Base-by-base conservation (phyloP, 2,329 filamentous ascomycete species). In the Stenocarpella maydis region DNA sequence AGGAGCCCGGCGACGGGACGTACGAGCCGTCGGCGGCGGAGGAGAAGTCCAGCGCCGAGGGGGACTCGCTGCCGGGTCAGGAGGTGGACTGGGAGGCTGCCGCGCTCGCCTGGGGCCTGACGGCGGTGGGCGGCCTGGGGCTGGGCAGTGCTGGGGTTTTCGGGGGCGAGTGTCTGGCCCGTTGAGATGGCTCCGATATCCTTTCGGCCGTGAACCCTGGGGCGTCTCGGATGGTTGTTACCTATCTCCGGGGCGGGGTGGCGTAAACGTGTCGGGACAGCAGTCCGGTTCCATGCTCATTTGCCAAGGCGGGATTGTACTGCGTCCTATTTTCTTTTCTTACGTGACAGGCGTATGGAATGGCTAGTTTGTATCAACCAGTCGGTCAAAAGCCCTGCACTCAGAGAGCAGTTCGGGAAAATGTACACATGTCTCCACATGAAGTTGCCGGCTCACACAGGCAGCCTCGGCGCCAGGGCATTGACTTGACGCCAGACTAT, bases 71-170 rank as follows among this genome's bases (percentile, higher is more conserved):
- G n/a, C 80, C 79, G 1, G 76, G 78, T 10, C 74, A 77, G 14
- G 82, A 81, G 14, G 74, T 81, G 39, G 83, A 85, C 71, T 82
- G 82, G 81, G 84, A 87, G 71, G 77, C 81, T 12, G 82, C 81
- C 2, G 80, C 84, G 8, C 75, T 86, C 28, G 77, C 80, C 4
- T 86, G 84, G 84, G 83, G 82, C 2, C 72, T 86, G 55, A 79
- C 80, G 15, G 79, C 78, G 19, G 65, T 83, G 17, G 81, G 81
- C 1, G 84, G 84, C 1, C 74, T 86, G 28, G 83, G 83, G 3
- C 75, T 78, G 49, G 84, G 82, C 12, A 81, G 78, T 69, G 80
- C 83, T 17, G 82, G 81, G 15, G 82, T 86, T 4, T 83, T 82
- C 73, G 84, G 84, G 3, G 84, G 78, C 1, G 84, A 86, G 77